phyloP scores from a whole-genome alignment of 768 basidiomycete species.

The Pleurotus citrinopileatus region DNA sequence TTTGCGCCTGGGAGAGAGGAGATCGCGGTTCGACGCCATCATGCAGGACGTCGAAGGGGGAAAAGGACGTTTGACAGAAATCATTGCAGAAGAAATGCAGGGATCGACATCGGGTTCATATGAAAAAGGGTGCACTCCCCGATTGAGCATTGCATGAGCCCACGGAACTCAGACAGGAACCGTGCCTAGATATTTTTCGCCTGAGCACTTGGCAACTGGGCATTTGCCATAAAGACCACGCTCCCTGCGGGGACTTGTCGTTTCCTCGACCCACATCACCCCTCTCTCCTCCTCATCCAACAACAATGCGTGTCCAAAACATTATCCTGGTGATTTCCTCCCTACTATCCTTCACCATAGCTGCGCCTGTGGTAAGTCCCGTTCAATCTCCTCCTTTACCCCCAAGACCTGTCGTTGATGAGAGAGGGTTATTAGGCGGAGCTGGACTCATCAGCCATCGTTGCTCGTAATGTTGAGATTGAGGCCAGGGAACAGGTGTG shows the following conservation, averaged over 20 bases:
- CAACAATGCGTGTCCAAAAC: constrained; percentile 6
- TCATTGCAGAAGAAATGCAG: neutral
- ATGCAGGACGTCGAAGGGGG: constrained; percentile 1
- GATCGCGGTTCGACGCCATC: neutral
- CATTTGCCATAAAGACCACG: neutral
- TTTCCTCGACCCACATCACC: no score
- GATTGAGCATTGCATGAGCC: no score
- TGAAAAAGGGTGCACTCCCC: neutral
- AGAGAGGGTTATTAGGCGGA: neutral
- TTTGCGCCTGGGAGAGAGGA: no score
- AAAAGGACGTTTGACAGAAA: constrained; percentile 3
- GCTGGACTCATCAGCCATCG: constrained; percentile 4
- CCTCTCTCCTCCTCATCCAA: neutral
- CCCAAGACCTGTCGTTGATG: neutral
- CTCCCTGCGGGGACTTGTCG: neutral
- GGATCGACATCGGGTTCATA: constrained; percentile 1
- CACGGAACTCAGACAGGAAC: constrained; percentile 4
- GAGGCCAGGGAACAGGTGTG: constrained; percentile 5
- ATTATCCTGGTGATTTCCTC: constrained; percentile 10
- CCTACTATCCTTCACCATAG: neutral
- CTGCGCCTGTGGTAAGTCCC: constrained; percentile 9
- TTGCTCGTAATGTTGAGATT: constrained; percentile 2
- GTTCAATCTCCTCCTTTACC: neutral
- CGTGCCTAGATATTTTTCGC: constrained; percentile 1
- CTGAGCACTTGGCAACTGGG: neutral